phyloP scores from a whole-genome alignment of 768 basidiomycete genomes.

The Candolleomyces efflorescens region DNA sequence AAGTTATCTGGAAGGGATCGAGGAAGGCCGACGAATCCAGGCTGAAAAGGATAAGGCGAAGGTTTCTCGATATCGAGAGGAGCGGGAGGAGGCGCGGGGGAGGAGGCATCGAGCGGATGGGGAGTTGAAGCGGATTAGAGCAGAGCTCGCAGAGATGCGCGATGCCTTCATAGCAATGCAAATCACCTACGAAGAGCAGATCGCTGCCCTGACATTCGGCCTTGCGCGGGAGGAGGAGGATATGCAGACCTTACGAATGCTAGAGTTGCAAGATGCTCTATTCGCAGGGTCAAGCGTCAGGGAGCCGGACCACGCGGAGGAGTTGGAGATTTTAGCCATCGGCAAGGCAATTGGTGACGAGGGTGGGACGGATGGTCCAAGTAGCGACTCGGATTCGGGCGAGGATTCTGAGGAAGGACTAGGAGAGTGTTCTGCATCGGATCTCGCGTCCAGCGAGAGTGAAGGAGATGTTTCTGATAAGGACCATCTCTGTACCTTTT shows the following conservation, averaged over 20 bases:
- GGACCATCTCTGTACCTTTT: neutral
- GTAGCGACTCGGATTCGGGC: neutral
- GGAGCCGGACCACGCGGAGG: neutral
- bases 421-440: no score
- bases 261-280: neutral
- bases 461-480: no score
- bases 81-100: conserved; percentile 18
- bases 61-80: conserved; percentile 13
- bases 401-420: neutral
- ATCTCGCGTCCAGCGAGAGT: neutral
- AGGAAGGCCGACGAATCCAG: conserved; percentile 14
- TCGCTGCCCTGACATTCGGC: neutral
- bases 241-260: neutral
- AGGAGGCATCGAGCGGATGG: conserved; percentile 6
- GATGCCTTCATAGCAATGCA: conserved; percentile 20
- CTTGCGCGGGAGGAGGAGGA: neutral
- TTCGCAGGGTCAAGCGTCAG: neutral
- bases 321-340: neutral
- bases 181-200: conserved; percentile 16
- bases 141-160: conserved; percentile 16
- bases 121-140: conserved; percentile 11
- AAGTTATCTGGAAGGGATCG: conserved; percentile 14
- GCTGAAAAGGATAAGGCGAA: conserved; percentile 10
- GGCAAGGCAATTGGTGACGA: neutral
- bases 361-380: neutral